Base-by-base conservation (phyloP, 352 stramenopile genomes). In the Phytophthora meadii region DNA sequence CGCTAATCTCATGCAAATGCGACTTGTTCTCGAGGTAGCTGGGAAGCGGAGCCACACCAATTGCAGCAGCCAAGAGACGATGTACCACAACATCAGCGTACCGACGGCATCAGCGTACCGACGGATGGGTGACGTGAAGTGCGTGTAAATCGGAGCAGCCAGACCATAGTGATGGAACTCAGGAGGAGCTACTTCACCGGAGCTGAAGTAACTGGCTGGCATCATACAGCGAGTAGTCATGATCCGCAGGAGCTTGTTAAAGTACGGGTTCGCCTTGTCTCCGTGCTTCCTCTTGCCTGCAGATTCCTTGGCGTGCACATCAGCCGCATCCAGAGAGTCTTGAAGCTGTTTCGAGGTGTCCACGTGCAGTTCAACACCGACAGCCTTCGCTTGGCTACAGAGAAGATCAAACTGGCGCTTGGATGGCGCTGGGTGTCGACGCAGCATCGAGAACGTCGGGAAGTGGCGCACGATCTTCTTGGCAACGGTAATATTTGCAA, bases 41-140 rank as follows among this genome's bases (percentile, higher is more conserved):
- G 9, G 98, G 98, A 39, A 99, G 82, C 10, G 97, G 90, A 10
- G 88, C 85, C n/a, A 99, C 92, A 15, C 94, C 95, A 52, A 99
- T 98, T 22, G 97, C 92, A 9, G 97, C 98, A 32, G 96, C 97
- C 3, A 99, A 74, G 17, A 99, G 70, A 0, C 98, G 94, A 77
- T 99, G 98, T 19, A 99, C 97, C 44, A 99, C 95, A 15, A 99
- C 94, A 76, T 99, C 98, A 1, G 98, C 97, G 79, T 99, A 94
- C 4, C 95, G 89, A 54, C 94, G 88, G 77, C 94, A 76, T 99
- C 98, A 1, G 98, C 97, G 79, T 99, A 94, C 4, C 95, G 89
- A 54, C 94, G 88, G 77, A 99, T 99, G 4, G 98, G 98, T n/a
- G 94, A 99, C 28, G 98, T 99, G 70, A 99, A 99, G 77, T 99